Percentiles rank a stretch among this genome's conserved stretches.
phyloP scores from a whole-genome alignment of 1,139 yeast species.

The Diutina neorugosa region DNA sequence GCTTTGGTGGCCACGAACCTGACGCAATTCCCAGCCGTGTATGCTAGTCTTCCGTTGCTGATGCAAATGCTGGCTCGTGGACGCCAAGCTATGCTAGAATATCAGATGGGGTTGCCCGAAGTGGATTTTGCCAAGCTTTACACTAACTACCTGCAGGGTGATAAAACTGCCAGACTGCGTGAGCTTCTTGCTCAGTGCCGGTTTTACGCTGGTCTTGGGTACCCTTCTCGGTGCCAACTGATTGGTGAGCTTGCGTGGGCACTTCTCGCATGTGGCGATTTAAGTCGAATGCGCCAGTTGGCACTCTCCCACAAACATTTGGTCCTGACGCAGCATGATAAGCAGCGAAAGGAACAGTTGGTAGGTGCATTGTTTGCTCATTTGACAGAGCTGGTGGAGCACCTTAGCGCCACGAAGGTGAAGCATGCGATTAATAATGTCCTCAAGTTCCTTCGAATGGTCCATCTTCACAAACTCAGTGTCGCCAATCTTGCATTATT shows the following conservation, averaged over 20 bases:
- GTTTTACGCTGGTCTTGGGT: not conserved
- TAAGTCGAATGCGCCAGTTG: not conserved
- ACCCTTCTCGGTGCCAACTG: not conserved
- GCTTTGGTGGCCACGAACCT: not conserved
- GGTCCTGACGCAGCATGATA: not conserved
- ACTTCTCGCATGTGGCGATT: not conserved
- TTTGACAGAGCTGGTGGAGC: not conserved
- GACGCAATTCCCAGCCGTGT: not conserved
- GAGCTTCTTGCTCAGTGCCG: not conserved
- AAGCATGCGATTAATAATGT: not conserved
- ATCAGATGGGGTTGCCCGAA: not conserved
- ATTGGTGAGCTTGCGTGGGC: not conserved
- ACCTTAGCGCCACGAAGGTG: not conserved
- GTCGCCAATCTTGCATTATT: not conserved
- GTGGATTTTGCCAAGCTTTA: not conserved
- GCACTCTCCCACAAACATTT: not conserved
- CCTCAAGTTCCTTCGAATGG: slow-evolving; percentile 1
- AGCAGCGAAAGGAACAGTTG: not conserved
- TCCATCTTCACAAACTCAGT: not conserved
- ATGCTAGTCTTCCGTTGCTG: not conserved
- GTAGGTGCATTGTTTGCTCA: not conserved
- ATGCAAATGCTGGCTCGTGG: not conserved
- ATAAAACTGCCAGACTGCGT: not conserved
- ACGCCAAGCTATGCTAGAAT: not conserved
- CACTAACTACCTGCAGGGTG: not conserved